phyloP scores from a whole-genome alignment of 2,329 filamentous ascomycete species.

The Claviceps arundinis region DNA sequence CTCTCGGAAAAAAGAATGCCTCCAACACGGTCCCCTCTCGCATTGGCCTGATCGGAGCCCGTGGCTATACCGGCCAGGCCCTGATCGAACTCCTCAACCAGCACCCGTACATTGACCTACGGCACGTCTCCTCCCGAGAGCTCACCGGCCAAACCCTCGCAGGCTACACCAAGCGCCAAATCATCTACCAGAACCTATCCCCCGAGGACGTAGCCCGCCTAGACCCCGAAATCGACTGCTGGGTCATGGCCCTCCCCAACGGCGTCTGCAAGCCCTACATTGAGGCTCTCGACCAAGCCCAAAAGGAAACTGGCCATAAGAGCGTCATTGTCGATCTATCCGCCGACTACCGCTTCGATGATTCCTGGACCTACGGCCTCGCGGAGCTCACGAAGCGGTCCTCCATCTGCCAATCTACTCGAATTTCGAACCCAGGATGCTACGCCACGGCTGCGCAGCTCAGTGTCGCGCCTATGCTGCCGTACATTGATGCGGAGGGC shows the following conservation, averaged over 20 bases:
- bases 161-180: slow-evolving; percentile 81
- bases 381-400: slow-evolving; percentile 71
- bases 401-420: slow-evolving; percentile 62
- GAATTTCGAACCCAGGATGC: slow-evolving; percentile 88
- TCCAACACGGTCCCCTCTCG: slow-evolving; percentile 68
- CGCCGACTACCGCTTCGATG: slow-evolving; percentile 90
- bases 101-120: slow-evolving; percentile 81
- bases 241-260: slow-evolving; percentile 96
- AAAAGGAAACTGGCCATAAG: slow-evolving; percentile 37
- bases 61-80: slow-evolving; percentile 50
- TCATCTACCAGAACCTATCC: slow-evolving; percentile 82
- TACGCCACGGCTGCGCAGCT: slow-evolving; percentile 90
- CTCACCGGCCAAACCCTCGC: slow-evolving; percentile 74
- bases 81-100: slow-evolving; percentile 76
- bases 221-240: slow-evolving; percentile 81
- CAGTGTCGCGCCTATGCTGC: slow-evolving; percentile 62
- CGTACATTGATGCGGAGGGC: slow-evolving; percentile 49
- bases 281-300: slow-evolving; percentile 66
- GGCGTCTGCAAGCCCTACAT: slow-evolving; percentile 90
- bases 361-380: slow-evolving; percentile 71
- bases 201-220: slow-evolving; percentile 78
- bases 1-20: slow-evolving; percentile 74
- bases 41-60: slow-evolving; percentile 77
- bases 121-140: slow-evolving; percentile 87
- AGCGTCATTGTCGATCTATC: slow-evolving; percentile 86